These are phyloP conservation scores for Aureobasidium sp. DNA, from an alignment of 2,329 filamentous ascomycete species.

Conservation along the genomic window DNA sequence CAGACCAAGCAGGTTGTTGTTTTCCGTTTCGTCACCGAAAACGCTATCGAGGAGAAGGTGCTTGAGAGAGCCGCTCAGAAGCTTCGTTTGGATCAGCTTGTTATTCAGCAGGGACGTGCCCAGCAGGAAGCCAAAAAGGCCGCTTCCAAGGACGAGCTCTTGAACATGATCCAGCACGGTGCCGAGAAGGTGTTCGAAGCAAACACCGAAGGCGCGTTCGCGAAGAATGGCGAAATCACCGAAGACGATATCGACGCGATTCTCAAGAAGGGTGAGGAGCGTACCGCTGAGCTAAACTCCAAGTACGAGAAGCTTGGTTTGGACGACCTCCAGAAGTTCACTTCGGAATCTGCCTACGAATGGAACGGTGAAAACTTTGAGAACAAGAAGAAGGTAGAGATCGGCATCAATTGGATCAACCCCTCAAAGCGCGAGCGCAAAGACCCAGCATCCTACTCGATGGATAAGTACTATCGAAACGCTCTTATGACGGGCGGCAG, in stretches of 20 bases:
- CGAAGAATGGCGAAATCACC: conserved; percentile 54
- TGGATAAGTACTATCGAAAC: conserved; percentile 97
- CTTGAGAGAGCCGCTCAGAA: conserved; percentile 95
- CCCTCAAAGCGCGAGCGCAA: conserved; percentile 97
- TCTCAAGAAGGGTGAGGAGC: conserved; percentile 73
- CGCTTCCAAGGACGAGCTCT: conserved; percentile 88
- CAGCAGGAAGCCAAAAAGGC: conserved; percentile 85
- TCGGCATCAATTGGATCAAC: conserved; percentile 94
- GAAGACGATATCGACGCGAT: conserved; percentile 91
- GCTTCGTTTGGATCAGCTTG: conserved; percentile 86
- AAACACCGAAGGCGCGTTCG: conserved; percentile 54
- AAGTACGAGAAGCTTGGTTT: conserved; percentile 96
- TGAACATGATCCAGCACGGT: conserved; percentile 98
- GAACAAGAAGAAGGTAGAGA: conserved; percentile 74
- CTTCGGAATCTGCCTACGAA: conserved; percentile 92
- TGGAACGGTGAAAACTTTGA: conserved; percentile 98
- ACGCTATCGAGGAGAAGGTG: conserved; percentile 97
- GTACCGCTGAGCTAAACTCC: conserved; percentile 81
- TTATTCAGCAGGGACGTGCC: conserved; percentile 93
- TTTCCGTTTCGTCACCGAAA: conserved; percentile 94
- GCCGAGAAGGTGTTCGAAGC: conserved; percentile 87
- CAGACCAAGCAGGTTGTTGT: conserved; percentile 97
- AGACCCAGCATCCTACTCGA: conserved; percentile 84
- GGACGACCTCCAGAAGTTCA: conserved; percentile 95
- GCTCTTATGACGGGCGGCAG: conserved; percentile 74